These are phyloP conservation scores for Senna tora DNA, from an alignment of 306 rosid species.

Conservation along the genomic window DNA sequence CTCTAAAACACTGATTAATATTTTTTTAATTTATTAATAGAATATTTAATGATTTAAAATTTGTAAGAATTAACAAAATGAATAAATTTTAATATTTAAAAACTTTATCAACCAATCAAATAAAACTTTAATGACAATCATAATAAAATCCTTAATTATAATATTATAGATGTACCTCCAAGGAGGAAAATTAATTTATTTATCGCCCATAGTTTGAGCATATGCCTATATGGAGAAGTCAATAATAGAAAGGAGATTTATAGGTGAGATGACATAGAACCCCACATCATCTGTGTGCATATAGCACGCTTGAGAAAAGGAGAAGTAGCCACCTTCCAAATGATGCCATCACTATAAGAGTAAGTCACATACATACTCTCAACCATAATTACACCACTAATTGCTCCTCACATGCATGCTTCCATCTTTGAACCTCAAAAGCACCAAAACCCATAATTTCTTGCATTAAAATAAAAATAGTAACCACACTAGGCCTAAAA, in stretches of 20 bases:
- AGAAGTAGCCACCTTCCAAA: neutral
- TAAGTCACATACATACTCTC: constrained; percentile 32
- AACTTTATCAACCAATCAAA: too few species aligned
- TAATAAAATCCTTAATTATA: too few species aligned
- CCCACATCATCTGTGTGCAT: neutral
- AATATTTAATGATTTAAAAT: too few species aligned
- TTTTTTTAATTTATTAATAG: too few species aligned
- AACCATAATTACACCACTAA: constrained; percentile 43
- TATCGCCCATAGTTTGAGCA: neutral
- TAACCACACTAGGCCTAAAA: too few species aligned
- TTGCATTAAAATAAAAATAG: too few species aligned
- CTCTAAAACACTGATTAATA: too few species aligned
- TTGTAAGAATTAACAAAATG: too few species aligned
- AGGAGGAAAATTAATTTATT: neutral
- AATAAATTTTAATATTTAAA: too few species aligned
- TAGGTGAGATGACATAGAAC: neutral
- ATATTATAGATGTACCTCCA: neutral
- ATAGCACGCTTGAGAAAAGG: constrained; percentile 19
- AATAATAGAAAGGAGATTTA: neutral
- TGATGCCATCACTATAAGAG: neutral
- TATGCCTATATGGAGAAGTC: neutral
- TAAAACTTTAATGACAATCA: too few species aligned
- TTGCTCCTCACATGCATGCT: constrained; percentile 46
- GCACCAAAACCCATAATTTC: neutral
- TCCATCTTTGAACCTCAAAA: constrained; percentile 27